These are phyloP conservation scores for Hamigera avellanea DNA, from an alignment of 495 filamentous ascomycete genomes.

Conservation along the genomic window DNA sequence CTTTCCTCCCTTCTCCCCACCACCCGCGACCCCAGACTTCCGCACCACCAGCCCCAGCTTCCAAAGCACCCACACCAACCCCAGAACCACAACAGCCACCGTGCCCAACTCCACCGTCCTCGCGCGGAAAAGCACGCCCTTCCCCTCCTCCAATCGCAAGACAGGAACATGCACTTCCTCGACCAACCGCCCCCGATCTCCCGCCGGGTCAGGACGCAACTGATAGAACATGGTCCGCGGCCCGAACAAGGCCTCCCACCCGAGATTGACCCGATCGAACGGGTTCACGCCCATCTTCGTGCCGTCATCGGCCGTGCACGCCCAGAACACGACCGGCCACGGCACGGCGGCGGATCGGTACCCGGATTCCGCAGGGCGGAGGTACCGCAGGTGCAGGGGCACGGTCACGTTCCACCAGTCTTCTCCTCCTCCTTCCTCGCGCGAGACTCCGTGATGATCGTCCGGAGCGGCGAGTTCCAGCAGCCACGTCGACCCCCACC, in stretches of 20 bases:
- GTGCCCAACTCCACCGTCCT: slow-evolving; percentile 60
- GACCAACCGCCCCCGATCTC: slow-evolving; percentile 33
- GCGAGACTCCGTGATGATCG: slow-evolving; percentile 2
- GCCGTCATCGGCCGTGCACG: slow-evolving; percentile 63
- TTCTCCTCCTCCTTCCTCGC: slow-evolving; percentile 4
- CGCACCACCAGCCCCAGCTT: slow-evolving; percentile 40
- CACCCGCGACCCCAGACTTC: slow-evolving; percentile 8
- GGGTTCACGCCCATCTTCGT: slow-evolving; percentile 67
- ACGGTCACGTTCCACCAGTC: slow-evolving; percentile 69
- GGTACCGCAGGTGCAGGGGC: slow-evolving; percentile 81
- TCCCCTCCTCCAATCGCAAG: slow-evolving; percentile 26
- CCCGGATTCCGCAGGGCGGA: slow-evolving; percentile 44
- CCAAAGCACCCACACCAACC: slow-evolving; percentile 67
- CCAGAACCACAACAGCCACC: slow-evolving; percentile 51
- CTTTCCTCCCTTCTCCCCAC: slow-evolving; percentile 4
- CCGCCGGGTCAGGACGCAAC: slow-evolving; percentile 42
- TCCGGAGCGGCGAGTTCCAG: slow-evolving; percentile 56
- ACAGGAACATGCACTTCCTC: slow-evolving; percentile 65
- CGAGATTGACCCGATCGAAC: slow-evolving; percentile 73
- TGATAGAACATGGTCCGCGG: slow-evolving; percentile 80
- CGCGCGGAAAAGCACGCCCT: slow-evolving; percentile 41
- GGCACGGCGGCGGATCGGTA: slow-evolving; percentile 41
- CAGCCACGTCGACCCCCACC: slow-evolving; percentile 75
- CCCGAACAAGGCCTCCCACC: slow-evolving; percentile 79
- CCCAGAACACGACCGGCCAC: slow-evolving; percentile 86